These are phyloP conservation scores for Agapanthus africanus DNA, from an alignment of 106 monocot species.

Conservation along the genomic window DNA sequence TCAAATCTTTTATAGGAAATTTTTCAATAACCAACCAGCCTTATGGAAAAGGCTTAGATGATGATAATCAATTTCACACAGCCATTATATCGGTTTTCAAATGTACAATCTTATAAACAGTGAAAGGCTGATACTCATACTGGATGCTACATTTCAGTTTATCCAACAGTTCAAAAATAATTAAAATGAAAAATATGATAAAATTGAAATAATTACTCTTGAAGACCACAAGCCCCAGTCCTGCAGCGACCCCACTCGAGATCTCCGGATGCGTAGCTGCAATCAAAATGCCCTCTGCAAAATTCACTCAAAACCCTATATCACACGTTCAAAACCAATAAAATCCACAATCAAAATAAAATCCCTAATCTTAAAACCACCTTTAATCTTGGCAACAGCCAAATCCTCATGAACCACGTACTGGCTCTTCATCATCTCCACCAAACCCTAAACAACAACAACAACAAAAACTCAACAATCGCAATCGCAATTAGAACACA, in stretches of 20 bases:
- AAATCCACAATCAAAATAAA: background rate
- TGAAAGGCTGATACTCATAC: no score
- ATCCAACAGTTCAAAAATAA: no score
- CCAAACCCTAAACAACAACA: slow-evolving; percentile 12
- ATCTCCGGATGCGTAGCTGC: slow-evolving; percentile 47
- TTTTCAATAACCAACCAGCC: no score
- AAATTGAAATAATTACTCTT: slow-evolving; percentile 40
- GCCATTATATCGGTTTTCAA: no score
- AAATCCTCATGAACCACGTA: slow-evolving; percentile 32
- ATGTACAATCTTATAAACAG: no score
- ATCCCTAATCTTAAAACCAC: slow-evolving; percentile 18
- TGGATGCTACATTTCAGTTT: no score
- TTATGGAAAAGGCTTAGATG: no score
- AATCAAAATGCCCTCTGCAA: slow-evolving; percentile 52
- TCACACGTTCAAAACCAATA: background rate
- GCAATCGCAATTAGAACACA: slow-evolving; percentile 1
- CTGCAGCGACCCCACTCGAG: slow-evolving; percentile 32
- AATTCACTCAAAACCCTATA: background rate
- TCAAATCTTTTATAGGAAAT: no score
- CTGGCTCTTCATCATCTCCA: slow-evolving; percentile 27
- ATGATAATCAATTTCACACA: no score
- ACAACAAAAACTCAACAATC: background rate
- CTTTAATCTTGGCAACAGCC: slow-evolving; percentile 59
- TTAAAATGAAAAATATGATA: no score
- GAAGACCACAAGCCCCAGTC: slow-evolving; percentile 45